Percentiles rank a stretch among this genome's conserved stretches.
These are phyloP conservation scores for Patellifolia procumbens DNA, from an alignment of 179 eudicot genomes.

Conservation along the genomic window DNA sequence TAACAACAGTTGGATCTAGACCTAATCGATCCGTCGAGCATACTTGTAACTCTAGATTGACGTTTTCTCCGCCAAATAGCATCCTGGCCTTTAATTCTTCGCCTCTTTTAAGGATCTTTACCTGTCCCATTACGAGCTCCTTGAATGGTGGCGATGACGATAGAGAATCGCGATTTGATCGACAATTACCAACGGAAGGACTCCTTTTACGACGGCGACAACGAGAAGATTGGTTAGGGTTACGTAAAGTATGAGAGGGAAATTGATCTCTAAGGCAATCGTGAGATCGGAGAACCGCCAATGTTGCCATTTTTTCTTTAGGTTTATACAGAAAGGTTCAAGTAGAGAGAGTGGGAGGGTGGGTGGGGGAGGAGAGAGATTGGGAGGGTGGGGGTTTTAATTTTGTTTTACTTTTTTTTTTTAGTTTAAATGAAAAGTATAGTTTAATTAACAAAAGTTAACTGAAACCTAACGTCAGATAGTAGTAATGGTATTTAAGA, in stretches of 20 bases:
- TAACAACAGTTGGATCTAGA: conserved; percentile 51
- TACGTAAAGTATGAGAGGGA: neutral
- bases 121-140: conserved; percentile 49
- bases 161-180: conserved; percentile 7
- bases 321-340: neutral
- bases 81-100: conserved; percentile 35
- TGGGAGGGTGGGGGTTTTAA: too few relatives aligned
- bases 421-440: too few relatives aligned
- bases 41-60: conserved; percentile 24
- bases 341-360: neutral
- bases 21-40: conserved; percentile 48
- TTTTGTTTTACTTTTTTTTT: too few relatives aligned
- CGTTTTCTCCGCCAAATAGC: conserved; percentile 12
- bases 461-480: too few relatives aligned
- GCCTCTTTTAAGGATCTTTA: conserved; percentile 68
- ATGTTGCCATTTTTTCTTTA: conserved; percentile 21
- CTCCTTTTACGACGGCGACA: conserved; percentile 40
- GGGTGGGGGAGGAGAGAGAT: too few relatives aligned
- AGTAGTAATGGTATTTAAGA: too few relatives aligned
- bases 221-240: conserved; percentile 19
- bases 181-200: conserved; percentile 21
- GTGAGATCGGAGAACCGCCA: conserved; percentile 34
- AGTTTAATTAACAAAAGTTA: too few relatives aligned
- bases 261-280: conserved; percentile 26
- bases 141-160: conserved; percentile 15